Percentiles rank a stretch among this genome's conserved stretches.
Conservation (phyloP, 345 rosid genomes). For the Salix brachista region DNA sequence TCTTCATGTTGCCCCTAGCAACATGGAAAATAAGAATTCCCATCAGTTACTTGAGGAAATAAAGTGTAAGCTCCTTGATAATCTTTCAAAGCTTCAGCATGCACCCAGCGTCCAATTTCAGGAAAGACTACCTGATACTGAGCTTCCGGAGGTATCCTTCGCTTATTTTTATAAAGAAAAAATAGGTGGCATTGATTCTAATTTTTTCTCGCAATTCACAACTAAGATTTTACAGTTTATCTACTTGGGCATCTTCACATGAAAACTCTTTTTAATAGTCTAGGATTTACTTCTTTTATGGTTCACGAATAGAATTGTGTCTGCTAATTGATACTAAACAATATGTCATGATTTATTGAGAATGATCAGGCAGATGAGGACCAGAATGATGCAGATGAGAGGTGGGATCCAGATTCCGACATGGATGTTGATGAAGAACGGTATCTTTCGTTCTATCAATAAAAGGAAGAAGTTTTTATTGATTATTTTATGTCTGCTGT, state of each 20-base stretch:
- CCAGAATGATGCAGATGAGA: slow-evolving; percentile 73
- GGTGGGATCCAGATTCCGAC: slow-evolving; percentile 79
- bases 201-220: background rate
- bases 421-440: slow-evolving; percentile 74
- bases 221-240: background rate
- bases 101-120: slow-evolving; percentile 95
- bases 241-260: background rate
- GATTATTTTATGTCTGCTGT: background rate
- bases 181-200: background rate
- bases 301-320: background rate
- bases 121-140: slow-evolving; percentile 80
- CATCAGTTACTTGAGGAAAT: slow-evolving; percentile 74
- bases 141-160: slow-evolving; percentile 24
- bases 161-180: background rate
- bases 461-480: background rate
- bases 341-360: slow-evolving; percentile 1
- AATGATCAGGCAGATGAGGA: slow-evolving; percentile 63
- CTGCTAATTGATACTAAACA: slow-evolving; percentile 6
- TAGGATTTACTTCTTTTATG: background rate
- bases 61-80: slow-evolving; percentile 69
- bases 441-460: slow-evolving; percentile 26
- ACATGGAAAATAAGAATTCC: slow-evolving; percentile 68
- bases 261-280: background rate
- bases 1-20: slow-evolving; percentile 67
- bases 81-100: slow-evolving; percentile 92